These are phyloP conservation scores for Leccinum truebloodii DNA, from an alignment of 768 basidiomycete species.

Conservation along the genomic window DNA sequence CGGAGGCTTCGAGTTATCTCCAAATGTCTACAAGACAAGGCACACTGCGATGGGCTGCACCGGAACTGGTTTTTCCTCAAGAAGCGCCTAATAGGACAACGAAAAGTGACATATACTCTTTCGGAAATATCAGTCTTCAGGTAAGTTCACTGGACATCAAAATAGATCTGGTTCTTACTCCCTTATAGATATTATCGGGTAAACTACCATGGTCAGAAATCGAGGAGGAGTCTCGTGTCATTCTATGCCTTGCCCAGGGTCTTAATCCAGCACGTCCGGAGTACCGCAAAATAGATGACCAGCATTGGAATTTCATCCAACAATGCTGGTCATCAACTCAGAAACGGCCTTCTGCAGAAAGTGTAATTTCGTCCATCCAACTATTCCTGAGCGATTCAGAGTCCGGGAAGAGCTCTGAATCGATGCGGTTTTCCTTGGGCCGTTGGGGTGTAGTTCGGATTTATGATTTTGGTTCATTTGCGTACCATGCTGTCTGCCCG, in stretches of 20 bases:
- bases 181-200: neutral
- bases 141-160: neutral
- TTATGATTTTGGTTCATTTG: no score
- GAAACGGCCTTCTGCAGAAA: no score
- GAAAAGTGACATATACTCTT: neutral
- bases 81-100: neutral
- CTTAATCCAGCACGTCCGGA: neutral
- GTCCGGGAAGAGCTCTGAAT: no score
- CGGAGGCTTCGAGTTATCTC: neutral
- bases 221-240: neutral
- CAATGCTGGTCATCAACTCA: no score
- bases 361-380: no score
- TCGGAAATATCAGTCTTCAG: neutral
- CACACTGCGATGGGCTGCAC: neutral
- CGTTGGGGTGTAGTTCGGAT: no score
- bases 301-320: neutral
- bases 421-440: no score
- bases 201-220: neutral
- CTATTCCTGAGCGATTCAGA: no score
- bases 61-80: neutral
- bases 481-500: no score
- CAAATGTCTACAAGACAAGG: neutral
- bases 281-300: neutral
- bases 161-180: neutral
- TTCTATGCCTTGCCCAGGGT: neutral